Evolutionary conservation across 2,329 filamentous ascomycete genomes (phyloP).

Genomic region (Botrytis fragariae): DNA sequence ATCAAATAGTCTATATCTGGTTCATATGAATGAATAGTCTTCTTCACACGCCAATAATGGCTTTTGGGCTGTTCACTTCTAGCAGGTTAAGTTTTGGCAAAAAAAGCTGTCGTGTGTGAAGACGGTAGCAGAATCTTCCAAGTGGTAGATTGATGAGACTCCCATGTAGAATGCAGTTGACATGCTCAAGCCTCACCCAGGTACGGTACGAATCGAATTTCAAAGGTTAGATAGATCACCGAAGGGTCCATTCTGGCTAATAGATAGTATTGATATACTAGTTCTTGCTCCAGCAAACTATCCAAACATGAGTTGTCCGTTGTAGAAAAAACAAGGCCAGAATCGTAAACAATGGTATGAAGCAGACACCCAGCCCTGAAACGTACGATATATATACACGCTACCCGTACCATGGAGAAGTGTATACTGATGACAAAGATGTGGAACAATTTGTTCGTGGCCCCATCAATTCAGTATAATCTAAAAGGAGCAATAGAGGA

Average conservation of each 20-base stretch:
- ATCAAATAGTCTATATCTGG: too few relatives aligned
- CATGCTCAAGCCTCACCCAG: too few relatives aligned
- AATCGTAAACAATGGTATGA: background rate
- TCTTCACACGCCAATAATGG: too few relatives aligned
- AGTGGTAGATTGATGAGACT: too few relatives aligned
- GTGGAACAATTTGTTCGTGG: background rate
- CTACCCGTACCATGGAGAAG: background rate
- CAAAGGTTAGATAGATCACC: too few relatives aligned
- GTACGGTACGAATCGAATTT: too few relatives aligned
- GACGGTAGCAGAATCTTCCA: too few relatives aligned
- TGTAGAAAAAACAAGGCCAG: background rate
- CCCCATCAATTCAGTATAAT: background rate
- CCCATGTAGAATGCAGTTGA: too few relatives aligned
- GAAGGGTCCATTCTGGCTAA: background rate
- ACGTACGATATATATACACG: background rate
- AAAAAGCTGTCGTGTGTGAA: fast-evolving
- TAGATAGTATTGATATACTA: background rate
- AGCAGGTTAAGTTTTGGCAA: too few relatives aligned
- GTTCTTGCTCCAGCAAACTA: background rate
- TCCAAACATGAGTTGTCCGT: background rate
- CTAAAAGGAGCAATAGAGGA: background rate
- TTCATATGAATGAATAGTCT: too few relatives aligned
- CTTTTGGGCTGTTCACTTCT: too few relatives aligned
- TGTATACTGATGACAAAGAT: background rate
- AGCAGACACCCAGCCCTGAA: background rate